phyloP scores from a whole-genome alignment of 2,329 filamentous ascomycete species.

The Nakataea oryzae region DNA sequence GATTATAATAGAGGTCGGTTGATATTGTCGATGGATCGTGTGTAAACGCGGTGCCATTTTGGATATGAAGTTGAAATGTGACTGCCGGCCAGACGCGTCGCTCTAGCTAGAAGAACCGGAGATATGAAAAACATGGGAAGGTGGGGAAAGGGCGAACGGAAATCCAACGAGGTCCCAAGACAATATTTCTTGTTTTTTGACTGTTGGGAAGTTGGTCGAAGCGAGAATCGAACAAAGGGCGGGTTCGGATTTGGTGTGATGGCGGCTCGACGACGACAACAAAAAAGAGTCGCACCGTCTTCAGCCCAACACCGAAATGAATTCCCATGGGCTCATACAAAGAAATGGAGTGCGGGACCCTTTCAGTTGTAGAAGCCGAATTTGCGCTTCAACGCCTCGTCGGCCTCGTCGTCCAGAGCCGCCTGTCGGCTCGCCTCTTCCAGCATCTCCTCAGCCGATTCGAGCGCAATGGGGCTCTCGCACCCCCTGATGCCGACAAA shows the following conservation, averaged over 20 bases:
- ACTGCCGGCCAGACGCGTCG: not conserved
- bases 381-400: slow-evolving; percentile 39
- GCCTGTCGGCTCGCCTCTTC: slow-evolving; percentile 29
- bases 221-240: too few relatives aligned
- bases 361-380: slow-evolving; percentile 14
- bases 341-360: not conserved
- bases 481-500: slow-evolving; percentile 63
- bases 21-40: not conserved
- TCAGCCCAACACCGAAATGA: too few relatives aligned
- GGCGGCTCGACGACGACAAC: not conserved
- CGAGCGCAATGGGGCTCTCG: slow-evolving; percentile 21
- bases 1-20: not conserved
- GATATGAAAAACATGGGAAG: not conserved
- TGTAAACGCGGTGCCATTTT: not conserved
- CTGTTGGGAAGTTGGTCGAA: too few relatives aligned
- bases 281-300: not conserved
- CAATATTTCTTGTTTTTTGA: too few relatives aligned
- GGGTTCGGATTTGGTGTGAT: not conserved
- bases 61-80: not conserved
- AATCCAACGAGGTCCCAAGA: too few relatives aligned
- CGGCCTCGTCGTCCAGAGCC: slow-evolving; percentile 25
- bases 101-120: not conserved
- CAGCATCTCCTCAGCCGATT: not conserved
- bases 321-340: not conserved
- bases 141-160: not conserved